Evolutionary conservation across 163 green algal genomes (phyloP).

Genomic region (Chlorella variabilis): DNA sequence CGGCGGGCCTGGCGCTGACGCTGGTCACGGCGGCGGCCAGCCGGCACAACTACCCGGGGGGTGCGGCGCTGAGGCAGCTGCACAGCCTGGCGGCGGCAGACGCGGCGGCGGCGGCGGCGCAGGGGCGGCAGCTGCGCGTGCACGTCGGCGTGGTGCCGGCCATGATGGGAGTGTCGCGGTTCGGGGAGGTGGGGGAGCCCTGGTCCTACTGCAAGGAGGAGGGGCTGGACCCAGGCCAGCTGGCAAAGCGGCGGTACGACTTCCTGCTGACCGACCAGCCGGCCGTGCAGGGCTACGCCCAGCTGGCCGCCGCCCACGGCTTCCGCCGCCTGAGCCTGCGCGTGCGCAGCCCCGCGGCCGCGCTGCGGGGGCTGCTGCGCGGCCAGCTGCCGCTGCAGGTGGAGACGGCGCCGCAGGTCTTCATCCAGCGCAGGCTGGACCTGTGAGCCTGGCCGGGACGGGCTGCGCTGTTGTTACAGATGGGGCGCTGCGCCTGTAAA

Average conservation of each 20-base stretch:
- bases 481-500: too few relatives aligned
- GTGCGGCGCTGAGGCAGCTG: constrained; percentile 61
- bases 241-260: constrained; percentile 22
- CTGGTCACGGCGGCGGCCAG: constrained; percentile 47
- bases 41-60: constrained; percentile 77
- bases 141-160: constrained; percentile 74
- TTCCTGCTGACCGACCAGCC: constrained; percentile 42
- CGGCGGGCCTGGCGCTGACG: constrained; percentile 21
- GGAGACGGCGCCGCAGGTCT: constrained; percentile 11
- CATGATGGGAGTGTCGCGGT: constrained; percentile 79
- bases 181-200: constrained; percentile 49
- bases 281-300: constrained; percentile 21
- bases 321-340: background rate
- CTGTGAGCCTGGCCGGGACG: background rate
- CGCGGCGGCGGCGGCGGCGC: background rate
- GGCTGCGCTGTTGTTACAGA: too few relatives aligned
- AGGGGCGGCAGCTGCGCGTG: constrained; percentile 41
- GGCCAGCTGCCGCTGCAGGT: constrained; percentile 28
- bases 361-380: constrained; percentile 18
- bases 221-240: constrained; percentile 30
- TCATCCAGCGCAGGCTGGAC: constrained; percentile 45
- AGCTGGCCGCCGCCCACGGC: background rate
- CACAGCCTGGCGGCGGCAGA: constrained; percentile 43
- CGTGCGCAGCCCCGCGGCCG: background rate
- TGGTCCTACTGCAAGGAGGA: constrained; percentile 71